Conservation (phyloP, 2,329 filamentous ascomycete genomes). For the Aspergillus sp. region DNA sequence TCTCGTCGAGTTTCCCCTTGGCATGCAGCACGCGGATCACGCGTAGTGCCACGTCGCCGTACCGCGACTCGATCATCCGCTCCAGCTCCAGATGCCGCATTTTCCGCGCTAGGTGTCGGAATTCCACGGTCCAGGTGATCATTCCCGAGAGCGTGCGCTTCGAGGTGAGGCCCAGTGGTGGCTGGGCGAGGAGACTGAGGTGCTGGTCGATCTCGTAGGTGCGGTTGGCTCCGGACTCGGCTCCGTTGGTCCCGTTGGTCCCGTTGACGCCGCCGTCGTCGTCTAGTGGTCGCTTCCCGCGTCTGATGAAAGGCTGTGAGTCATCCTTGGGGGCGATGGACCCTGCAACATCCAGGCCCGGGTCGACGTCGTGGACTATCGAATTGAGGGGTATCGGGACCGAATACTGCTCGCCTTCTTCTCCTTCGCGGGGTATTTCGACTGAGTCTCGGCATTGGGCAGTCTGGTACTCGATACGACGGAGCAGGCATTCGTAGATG, state of each 20-base stretch:
- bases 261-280: constrained; percentile 37
- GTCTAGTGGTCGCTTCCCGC: constrained; percentile 24
- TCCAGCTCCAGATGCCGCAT: constrained; percentile 73
- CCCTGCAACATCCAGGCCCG: constrained; percentile 26
- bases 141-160: constrained; percentile 39
- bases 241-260: constrained; percentile 37
- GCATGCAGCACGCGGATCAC: constrained; percentile 76
- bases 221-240: constrained; percentile 14
- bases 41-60: constrained; percentile 67
- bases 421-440: constrained; percentile 32
- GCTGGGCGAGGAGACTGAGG: constrained; percentile 41
- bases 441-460: constrained; percentile 50
- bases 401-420: constrained; percentile 33
- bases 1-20: constrained; percentile 92
- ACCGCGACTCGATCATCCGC: constrained; percentile 66
- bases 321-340: constrained; percentile 26
- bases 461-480: constrained; percentile 59
- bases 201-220: constrained; percentile 31
- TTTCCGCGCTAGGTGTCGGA: constrained; percentile 58
- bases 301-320: constrained; percentile 14
- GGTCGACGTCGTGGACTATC: constrained; percentile 29
- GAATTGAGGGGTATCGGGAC: constrained; percentile 25
- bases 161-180: constrained; percentile 29
- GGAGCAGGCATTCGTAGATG: constrained; percentile 67
- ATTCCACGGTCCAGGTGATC: constrained; percentile 77